These are phyloP conservation scores for Thecamonas trahens DNA, from an alignment of 78 protist species.

Conservation along the genomic window DNA sequence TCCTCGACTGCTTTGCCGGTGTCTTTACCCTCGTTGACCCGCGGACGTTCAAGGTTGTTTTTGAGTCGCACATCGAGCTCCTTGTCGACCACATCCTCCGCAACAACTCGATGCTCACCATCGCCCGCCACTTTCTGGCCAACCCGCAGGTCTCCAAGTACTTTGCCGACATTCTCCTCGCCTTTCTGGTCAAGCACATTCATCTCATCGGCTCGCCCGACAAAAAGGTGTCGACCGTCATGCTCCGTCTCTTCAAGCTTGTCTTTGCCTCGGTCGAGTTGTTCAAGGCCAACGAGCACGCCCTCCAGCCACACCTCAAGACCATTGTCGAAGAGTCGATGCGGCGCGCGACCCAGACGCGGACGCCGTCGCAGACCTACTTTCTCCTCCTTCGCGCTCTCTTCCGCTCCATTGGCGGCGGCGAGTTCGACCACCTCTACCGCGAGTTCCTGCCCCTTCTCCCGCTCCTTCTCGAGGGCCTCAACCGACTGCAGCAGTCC, in stretches of 20 bases:
- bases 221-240: conserved; percentile 1
- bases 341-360: conserved; percentile 25
- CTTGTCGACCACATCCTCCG: conserved; percentile 34
- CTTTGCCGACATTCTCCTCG: conserved; percentile 48
- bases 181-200: conserved; percentile 33
- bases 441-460: conserved; percentile 66
- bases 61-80: conserved; percentile 26
- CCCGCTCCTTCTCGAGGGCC: conserved; percentile 48
- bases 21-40: conserved; percentile 66
- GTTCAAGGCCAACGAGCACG: conserved; percentile 54
- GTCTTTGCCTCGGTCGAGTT: conserved; percentile 54
- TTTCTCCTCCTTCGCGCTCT: conserved; percentile 53
- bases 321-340: conserved; percentile 29
- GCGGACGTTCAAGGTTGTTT: conserved; percentile 50
- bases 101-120: conserved; percentile 41
- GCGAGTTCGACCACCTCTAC: conserved; percentile 69
- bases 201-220: conserved; percentile 16
- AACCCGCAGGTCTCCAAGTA: background rate
- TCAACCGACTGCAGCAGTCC: conserved; percentile 36
- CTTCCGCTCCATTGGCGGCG: conserved; percentile 57
- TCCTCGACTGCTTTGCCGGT: conserved; percentile 69
- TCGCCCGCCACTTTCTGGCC: conserved; percentile 75
- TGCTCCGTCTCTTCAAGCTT: conserved; percentile 61
- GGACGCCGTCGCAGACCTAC: conserved; percentile 22
- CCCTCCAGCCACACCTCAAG: conserved; percentile 54